Percentiles rank a stretch among this genome's conserved stretches.
Evolutionary conservation across 345 rosid species (phyloP).

Genomic region (Rubroshorea leprosula): DNA sequence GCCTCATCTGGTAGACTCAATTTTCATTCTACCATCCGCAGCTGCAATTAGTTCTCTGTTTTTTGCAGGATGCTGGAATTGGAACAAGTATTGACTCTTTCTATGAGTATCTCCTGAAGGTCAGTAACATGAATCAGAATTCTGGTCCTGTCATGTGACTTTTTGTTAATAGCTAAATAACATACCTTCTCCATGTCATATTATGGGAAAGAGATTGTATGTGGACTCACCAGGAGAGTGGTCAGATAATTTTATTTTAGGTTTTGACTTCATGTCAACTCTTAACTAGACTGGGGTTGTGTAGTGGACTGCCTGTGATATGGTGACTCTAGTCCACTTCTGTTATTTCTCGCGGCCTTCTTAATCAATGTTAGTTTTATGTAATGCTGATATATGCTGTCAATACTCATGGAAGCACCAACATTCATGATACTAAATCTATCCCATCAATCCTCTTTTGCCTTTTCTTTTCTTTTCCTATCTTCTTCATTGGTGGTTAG

Average conservation of each 20-base stretch:
- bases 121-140: slow-evolving; percentile 22
- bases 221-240: no score
- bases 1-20: not conserved
- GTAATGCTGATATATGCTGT: not conserved
- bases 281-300: no score
- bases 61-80: slow-evolving; percentile 93
- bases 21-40: not conserved
- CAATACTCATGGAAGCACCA: not conserved
- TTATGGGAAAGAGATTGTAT: not conserved
- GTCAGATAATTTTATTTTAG: no score
- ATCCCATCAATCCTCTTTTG: not conserved
- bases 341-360: not conserved
- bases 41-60: slow-evolving; percentile 9
- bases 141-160: slow-evolving; percentile 3
- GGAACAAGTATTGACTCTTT: slow-evolving; percentile 98
- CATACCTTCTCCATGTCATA: not conserved
- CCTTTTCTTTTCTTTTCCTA: not conserved
- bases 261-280: no score
- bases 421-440: not conserved
- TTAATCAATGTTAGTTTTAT: not conserved
- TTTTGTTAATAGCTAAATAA: not conserved
- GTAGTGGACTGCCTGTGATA: no score
- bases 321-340: not conserved
- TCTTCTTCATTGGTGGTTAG: not conserved
- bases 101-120: slow-evolving; percentile 98